Evolutionary conservation across 1,284 basidiomycete species (phyloP).

Genomic region (Cutaneotrichosporon spelunceum): DNA sequence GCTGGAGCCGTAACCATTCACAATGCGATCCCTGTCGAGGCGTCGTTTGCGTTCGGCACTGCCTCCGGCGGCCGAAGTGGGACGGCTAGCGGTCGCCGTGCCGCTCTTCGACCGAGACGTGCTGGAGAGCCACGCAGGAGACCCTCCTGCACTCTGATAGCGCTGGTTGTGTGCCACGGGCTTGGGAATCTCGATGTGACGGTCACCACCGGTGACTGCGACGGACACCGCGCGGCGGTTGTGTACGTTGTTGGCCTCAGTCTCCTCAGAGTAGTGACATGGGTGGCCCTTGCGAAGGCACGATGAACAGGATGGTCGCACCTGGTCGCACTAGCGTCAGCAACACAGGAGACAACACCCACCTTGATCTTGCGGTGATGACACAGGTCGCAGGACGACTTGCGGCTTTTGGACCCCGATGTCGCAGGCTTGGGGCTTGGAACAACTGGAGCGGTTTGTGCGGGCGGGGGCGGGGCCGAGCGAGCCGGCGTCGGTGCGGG

Average conservation of each 20-base stretch:
- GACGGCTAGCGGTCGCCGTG: conserved; percentile 11
- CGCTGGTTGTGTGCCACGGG: conserved; percentile 5
- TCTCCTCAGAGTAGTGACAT: conserved; percentile 41
- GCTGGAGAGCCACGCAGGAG: conserved; percentile 25
- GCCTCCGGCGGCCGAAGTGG: conserved; percentile 17
- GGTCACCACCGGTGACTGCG: not conserved
- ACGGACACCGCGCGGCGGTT: conserved; percentile 17
- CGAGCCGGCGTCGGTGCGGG: conserved; percentile 8
- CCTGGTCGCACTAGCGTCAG: conserved; percentile 39
- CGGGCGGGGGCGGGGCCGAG: conserved; percentile 4
- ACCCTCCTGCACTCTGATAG: conserved; percentile 16
- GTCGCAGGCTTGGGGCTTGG: conserved; percentile 24
- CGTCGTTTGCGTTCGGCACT: conserved; percentile 24
- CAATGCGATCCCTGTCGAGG: conserved; percentile 33
- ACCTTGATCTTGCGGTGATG: conserved; percentile 46
- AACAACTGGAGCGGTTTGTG: conserved; percentile 5
- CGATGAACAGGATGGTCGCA: conserved; percentile 38
- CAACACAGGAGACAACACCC: conserved; percentile 14
- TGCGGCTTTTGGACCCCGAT: conserved; percentile 27
- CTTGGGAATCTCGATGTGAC: conserved; percentile 11
- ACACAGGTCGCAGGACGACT: conserved; percentile 43
- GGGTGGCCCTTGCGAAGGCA: conserved; percentile 39
- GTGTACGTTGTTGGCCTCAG: conserved; percentile 30
- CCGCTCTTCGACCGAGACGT: conserved; percentile 20
- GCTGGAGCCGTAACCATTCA: conserved; percentile 39